phyloP scores from a whole-genome alignment of 352 stramenopile genomes.

The Phytophthora kernoviae region DNA sequence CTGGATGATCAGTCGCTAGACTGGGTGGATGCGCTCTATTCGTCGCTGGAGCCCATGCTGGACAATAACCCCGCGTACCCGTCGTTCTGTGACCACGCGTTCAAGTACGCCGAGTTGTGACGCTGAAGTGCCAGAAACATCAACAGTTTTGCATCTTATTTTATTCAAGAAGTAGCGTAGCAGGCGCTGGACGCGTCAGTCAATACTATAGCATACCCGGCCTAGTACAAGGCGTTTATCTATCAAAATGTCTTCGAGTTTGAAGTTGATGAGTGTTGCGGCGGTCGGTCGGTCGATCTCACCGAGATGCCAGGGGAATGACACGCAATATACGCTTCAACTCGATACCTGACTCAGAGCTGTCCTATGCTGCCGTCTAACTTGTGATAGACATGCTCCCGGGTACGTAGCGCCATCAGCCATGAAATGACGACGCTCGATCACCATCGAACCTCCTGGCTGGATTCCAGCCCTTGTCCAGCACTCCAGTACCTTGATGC shows the following conservation, averaged over 20 bases:
- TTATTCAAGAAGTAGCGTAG: slow-evolving; percentile 19
- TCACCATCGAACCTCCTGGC: background rate
- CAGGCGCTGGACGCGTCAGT: no score
- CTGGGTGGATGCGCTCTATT: slow-evolving; percentile 61
- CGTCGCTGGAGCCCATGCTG: slow-evolving; percentile 41
- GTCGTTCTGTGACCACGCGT: slow-evolving; percentile 35
- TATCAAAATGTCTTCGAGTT: background rate
- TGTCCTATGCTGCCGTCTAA: no score
- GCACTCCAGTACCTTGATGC: no score
- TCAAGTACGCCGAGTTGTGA: slow-evolving; percentile 36
- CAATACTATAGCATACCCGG: no score
- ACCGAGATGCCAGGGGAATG: no score
- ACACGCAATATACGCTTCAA: no score
- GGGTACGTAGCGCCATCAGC: background rate
- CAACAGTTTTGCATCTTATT: slow-evolving; percentile 27
- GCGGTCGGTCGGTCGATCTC: no score
- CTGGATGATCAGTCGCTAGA: slow-evolving; percentile 43
- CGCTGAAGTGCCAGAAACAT: background rate
- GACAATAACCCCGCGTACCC: slow-evolving; percentile 16
- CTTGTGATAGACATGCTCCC: background rate
- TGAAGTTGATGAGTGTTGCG: no score
- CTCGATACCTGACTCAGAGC: background rate
- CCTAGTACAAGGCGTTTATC: background rate
- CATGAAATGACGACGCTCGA: background rate
- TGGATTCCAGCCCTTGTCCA: no score